These are phyloP conservation scores for Amphirosellinia nigrospora DNA, from an alignment of 495 filamentous ascomycete genomes.

Conservation along the genomic window DNA sequence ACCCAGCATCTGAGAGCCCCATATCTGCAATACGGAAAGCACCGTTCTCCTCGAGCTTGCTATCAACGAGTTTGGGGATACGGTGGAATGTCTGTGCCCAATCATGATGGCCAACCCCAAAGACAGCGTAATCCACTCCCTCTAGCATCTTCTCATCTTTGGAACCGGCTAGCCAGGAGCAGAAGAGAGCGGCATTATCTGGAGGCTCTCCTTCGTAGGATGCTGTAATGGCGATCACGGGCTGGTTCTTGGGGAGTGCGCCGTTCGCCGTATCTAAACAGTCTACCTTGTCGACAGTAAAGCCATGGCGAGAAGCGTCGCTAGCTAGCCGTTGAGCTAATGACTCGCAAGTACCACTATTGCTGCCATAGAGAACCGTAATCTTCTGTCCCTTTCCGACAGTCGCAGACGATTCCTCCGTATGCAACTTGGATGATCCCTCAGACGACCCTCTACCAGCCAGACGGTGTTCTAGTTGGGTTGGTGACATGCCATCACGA, in stretches of 20 bases:
- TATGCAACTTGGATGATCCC: constrained; percentile 4
- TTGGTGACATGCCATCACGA: constrained; percentile 63
- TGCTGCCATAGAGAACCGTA: constrained; percentile 74
- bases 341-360: constrained; percentile 77
- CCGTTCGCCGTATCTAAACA: constrained; percentile 66
- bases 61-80: constrained; percentile 69
- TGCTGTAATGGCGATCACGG: constrained; percentile 70
- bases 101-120: constrained; percentile 64
- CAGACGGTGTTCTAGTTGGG: constrained; percentile 61
- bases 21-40: constrained; percentile 59
- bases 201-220: constrained; percentile 79
- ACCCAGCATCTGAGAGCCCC: constrained; percentile 67
- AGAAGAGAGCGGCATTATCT: constrained; percentile 74
- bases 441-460: constrained; percentile 22
- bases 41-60: constrained; percentile 56
- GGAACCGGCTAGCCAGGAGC: constrained; percentile 65
- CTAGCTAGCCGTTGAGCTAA: constrained; percentile 68
- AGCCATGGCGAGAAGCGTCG: constrained; percentile 64
- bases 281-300: constrained; percentile 58
- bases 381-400: constrained; percentile 46
- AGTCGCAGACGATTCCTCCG: constrained; percentile 14
- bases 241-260: constrained; percentile 65
- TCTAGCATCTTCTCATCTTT: constrained; percentile 56
- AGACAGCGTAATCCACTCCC: constrained; percentile 67
- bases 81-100: constrained; percentile 77